Base-by-base conservation (phyloP, 2,329 filamentous ascomycete species). In the Knufia fluminis region DNA sequence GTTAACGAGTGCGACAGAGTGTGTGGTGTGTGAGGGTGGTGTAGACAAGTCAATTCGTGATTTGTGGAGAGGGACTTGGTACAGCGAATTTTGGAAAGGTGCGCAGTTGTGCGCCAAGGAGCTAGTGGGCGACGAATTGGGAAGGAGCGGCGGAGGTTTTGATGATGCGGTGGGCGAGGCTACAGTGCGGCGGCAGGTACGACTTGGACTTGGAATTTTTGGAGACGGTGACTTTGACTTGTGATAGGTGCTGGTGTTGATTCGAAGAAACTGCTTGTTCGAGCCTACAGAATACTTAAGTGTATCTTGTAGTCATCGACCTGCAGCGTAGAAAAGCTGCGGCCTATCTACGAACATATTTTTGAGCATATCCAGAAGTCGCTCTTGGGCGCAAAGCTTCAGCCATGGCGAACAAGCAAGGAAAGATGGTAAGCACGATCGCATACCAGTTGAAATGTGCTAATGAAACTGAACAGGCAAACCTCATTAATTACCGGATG, bases 401-500 rank as follows among this genome's bases (percentile, higher is more conserved):
- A 66, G 82, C 69, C 60, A 83, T 83, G 82, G 80, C 83, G 67
- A 91, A 95, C 79, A 94, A 95, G 72, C 90, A 96, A 73, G 92
- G 92, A 73, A 97, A 98, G 79, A 97, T 98, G 92, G 92, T 97
- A 76, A 78, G 87, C 82, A 53, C 52, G 12, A 19, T 7, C 3
- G 38, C 19, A 19, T 23, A 42, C 3, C 10, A 4, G 3, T n/a
- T 19, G 32, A 9, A 9, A 9, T 16, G 32, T 49, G 39, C 76
- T 66, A 61, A 62, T 64, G 57, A 51, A 52, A 7, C n/a, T 46
- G 43, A 66, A 49, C 70, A 82, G 79, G 74, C 78, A 79, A 80
- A 81, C 66, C 73, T 81, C 66, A 94, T 98, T 78, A 97, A 98
- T 76, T 97, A 94, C 77, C 88, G 91, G 71, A 97, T 98, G 90